Base-by-base conservation (phyloP, 306 rosid species). In the Castanea mollissima region DNA sequence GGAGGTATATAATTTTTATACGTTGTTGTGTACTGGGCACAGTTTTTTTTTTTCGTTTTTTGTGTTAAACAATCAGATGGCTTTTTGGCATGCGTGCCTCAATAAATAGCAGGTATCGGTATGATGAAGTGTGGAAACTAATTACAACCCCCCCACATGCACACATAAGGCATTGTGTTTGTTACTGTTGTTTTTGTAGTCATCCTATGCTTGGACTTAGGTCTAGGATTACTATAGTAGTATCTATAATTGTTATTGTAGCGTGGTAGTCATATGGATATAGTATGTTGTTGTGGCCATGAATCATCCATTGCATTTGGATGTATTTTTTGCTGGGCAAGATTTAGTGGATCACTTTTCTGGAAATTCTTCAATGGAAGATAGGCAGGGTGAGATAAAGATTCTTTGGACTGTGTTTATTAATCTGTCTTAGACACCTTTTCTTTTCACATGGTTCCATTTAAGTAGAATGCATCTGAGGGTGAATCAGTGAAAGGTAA, bases 1-100 rank as follows among this genome's bases (percentile, higher is more conserved):
- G 6, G 76, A 91, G 98, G 97, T 93, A 83, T 57, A 49, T 5
- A 18, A n/a, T 77, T 84, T 70, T 57, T 73, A 29, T 83, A 34
- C 52, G 21, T 29, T 69, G 71, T 20, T 85, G 76, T 64, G 13
- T 76, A 76, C n/a, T 57, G 73, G 11, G 58, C 11, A 34, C 68
- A 15, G 4, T 67, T 31, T 58, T 46, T 55, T 72, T 21, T 32
- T 21, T 20, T 23, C 23, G 15, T 72, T 55, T 70, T 57, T 32
- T 70, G 34, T 54, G 38, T 25, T 38, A 73, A 32, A 60, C 73
- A 32, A 60, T 21, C 64, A 20, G 11, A 58, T 21, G 64, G 64
- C 16, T 54, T 44, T 51, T 71, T 25, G 29, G 60, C 56, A 14
- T 56, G 32, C 21, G 0, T 64, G 64, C 64, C 23, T 58, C 13